These are phyloP conservation scores for Auricularia cornea DNA, from an alignment of 768 basidiomycete genomes.

Conservation along the genomic window DNA sequence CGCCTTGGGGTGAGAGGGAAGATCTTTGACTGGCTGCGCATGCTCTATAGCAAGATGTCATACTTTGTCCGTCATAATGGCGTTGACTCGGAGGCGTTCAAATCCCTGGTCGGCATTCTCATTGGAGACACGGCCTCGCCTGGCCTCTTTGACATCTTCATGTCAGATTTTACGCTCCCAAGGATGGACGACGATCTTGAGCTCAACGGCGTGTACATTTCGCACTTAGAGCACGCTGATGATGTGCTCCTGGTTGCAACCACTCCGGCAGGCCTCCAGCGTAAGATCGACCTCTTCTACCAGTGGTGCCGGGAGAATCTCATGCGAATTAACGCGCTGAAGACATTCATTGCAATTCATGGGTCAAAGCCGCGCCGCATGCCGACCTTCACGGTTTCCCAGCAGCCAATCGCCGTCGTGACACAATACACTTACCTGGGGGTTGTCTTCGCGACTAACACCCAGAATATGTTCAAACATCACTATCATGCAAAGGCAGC, in stretches of 20 bases:
- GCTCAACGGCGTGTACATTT: constrained; percentile 5
- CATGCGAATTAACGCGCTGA: constrained; percentile 10
- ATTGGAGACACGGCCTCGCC: constrained; percentile 13
- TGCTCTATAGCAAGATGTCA: constrained; percentile 16
- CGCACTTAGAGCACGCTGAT: constrained; percentile 18
- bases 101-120: constrained; percentile 11
- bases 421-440: background rate
- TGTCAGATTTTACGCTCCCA: constrained; percentile 8
- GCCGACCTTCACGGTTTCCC: background rate
- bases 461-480: no score
- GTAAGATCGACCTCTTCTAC: constrained; percentile 5
- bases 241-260: constrained; percentile 7
- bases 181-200: constrained; percentile 5
- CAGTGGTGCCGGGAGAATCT: constrained; percentile 14
- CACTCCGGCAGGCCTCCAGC: constrained; percentile 10
- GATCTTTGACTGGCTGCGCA: no score
- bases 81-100: constrained; percentile 2
- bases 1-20: constrained; percentile 13
- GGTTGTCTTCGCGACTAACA: no score
- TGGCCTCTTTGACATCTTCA: no score
- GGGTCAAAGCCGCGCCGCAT: constrained; percentile 7
- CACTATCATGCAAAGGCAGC: no score
- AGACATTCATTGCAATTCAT: constrained; percentile 13
- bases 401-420: constrained; percentile 1
- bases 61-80: constrained; percentile 14